A percentile compares a stretch with the other conserved stretches of the same genome.
Evolutionary conservation across 2,329 filamentous ascomycete genomes (phyloP).

Genomic region (Arachnomyces sp.): DNA sequence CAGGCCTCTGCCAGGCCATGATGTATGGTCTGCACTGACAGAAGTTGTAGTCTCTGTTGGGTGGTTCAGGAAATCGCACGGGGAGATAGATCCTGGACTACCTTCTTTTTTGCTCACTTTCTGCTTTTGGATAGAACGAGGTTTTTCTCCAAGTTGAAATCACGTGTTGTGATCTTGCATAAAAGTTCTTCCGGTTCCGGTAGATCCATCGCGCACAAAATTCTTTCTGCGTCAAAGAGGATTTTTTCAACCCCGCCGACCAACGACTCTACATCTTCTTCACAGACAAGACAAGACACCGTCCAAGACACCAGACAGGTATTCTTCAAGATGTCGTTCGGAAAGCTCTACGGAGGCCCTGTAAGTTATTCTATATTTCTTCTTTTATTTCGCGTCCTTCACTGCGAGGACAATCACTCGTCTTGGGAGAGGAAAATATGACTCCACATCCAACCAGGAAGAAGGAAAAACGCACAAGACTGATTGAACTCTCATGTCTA

Average conservation of each 20-base stretch:
- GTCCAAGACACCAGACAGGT: neutral
- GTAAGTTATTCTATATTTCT: constrained; percentile 45
- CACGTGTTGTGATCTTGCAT: neutral
- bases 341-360: constrained; percentile 86
- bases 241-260: constrained; percentile 9
- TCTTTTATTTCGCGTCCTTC: neutral
- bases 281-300: neutral
- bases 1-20: constrained; percentile 34
- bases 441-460: neutral
- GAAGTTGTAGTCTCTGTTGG: neutral
- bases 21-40: constrained; percentile 9
- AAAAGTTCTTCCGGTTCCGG: neutral
- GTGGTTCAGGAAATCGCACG: neutral
- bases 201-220: constrained; percentile 5
- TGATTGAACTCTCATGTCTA: constrained; percentile 18
- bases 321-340: constrained; percentile 74
- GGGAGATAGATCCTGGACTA: neutral
- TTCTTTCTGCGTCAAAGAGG: constrained; percentile 9
- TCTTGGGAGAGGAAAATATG: too few relatives aligned
- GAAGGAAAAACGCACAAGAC: constrained; percentile 17
- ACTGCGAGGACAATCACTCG: neutral
- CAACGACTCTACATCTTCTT: constrained; percentile 4
- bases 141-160: constrained; percentile 10
- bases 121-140: constrained; percentile 3
- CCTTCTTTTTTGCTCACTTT: constrained; percentile 16